Evolutionary conservation across 1,284 basidiomycete genomes (phyloP).

Genomic region (Leccinum solheimii): DNA sequence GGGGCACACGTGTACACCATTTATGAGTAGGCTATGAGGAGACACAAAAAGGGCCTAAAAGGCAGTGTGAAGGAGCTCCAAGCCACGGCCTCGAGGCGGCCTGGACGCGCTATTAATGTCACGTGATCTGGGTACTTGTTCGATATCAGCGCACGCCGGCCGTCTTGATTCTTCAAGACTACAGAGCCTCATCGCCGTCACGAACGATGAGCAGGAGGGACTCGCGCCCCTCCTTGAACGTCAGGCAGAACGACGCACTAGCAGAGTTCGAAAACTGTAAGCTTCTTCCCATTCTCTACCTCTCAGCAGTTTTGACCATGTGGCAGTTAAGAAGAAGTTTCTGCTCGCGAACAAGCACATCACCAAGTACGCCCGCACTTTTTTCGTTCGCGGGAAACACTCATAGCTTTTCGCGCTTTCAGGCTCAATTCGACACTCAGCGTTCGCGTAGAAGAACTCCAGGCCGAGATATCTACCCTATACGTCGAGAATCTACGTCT

Average conservation of each 20-base stretch:
- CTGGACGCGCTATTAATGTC: constrained; percentile 28
- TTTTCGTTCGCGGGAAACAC: constrained; percentile 3
- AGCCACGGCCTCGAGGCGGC: constrained; percentile 30
- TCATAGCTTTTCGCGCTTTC: constrained; percentile 13
- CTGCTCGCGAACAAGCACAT: constrained; percentile 86
- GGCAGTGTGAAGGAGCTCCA: constrained; percentile 29
- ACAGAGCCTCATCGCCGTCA: constrained; percentile 37
- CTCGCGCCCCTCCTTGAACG: constrained; percentile 66
- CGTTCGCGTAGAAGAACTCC: constrained; percentile 79
- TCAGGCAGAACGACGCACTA: constrained; percentile 73
- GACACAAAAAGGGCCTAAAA: constrained; percentile 22
- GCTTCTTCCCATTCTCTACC: constrained; percentile 32
- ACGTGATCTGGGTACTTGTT: constrained; percentile 32
- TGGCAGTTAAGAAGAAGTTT: constrained; percentile 85
- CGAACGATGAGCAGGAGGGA: constrained; percentile 77
- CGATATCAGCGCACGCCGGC: constrained; percentile 37
- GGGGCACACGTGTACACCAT: constrained; percentile 24
- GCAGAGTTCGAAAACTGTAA: constrained; percentile 80
- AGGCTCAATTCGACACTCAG: constrained; percentile 83
- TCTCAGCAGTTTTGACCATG: background rate
- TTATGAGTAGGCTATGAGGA: constrained; percentile 16
- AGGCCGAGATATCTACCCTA: constrained; percentile 73
- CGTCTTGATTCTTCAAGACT: constrained; percentile 8
- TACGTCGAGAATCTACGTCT: constrained; percentile 79
- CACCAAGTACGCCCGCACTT: constrained; percentile 59